Percentiles rank a stretch among this genome's conserved stretches.
Evolutionary conservation across 352 stramenopile genomes (phyloP).

Genomic region (Elongisporangium prolatum): DNA sequence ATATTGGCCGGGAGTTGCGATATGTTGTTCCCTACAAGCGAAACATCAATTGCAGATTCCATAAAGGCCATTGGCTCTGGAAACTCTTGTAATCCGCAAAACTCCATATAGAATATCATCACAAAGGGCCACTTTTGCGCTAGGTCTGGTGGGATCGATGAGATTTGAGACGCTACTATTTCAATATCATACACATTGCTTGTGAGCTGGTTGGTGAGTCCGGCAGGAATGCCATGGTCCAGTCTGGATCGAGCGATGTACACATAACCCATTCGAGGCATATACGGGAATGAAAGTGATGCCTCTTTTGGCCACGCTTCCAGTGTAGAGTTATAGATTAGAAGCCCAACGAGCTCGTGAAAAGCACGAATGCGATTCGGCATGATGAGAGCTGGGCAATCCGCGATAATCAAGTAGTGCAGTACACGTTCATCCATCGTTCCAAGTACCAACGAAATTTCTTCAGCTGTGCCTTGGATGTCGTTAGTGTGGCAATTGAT

Average conservation of each 20-base stretch:
- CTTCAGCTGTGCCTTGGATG: conserved; percentile 7
- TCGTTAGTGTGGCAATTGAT: conserved; percentile 19
- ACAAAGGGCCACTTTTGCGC: conserved; percentile 17
- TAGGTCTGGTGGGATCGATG: conserved; percentile 11
- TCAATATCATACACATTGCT: conserved; percentile 21
- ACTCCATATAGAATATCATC: conserved; percentile 25
- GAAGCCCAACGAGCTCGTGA: conserved; percentile 14
- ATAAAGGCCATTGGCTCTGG: conserved; percentile 11
- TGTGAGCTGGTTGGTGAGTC: conserved; percentile 16
- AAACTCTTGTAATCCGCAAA: conserved; percentile 20
- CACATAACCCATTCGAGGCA: conserved; percentile 16
- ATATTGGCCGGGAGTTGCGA: conserved; percentile 12
- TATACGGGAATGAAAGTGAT: conserved; percentile 11
- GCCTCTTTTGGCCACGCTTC: conserved; percentile 12
- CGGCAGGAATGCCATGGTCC: conserved; percentile 9
- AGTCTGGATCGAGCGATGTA: conserved; percentile 17
- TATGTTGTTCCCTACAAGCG: conserved; percentile 27
- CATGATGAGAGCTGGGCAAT: conserved; percentile 20
- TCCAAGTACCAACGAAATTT: conserved; percentile 10
- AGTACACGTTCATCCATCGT: conserved; percentile 14
- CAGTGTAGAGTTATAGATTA: conserved; percentile 31
- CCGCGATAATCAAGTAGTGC: conserved; percentile 21
- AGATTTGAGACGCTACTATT: conserved; percentile 12
- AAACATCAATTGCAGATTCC: conserved; percentile 16
- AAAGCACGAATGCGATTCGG: conserved; percentile 17